Evolutionary conservation across 208 protist genomes (phyloP), one percentile per base, ranked within the genome.

Genomic region (Crithidia fasciculata): DNA sequence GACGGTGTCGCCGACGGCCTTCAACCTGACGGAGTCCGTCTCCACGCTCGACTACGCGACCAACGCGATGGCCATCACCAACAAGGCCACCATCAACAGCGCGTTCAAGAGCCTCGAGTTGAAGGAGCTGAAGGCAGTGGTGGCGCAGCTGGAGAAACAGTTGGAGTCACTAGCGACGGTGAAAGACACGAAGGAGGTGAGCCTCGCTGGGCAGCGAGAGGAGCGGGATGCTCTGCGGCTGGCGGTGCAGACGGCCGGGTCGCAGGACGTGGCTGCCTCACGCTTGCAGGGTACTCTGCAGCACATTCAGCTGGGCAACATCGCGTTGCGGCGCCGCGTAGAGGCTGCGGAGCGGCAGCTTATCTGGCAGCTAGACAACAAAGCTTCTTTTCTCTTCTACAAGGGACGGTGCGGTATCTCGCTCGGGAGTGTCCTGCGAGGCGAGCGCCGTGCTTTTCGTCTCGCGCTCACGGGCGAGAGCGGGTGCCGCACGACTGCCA

Each of bases 61-160:
- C 53, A 91, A 91, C 65, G 88, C 90, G 18, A 88, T 89, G 80
- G 86, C 86, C 41, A 95, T 95, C 64, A 93, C 86, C 10, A 93
- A 95, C 59, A 86, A 87, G 60, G 87, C 78, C 10, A 80, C 67
- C 40, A 73, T 92, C 7, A 97, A 97, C 70, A 84, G 82, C 44
- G 69, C 78, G 0, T 80, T 82, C 45, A 85, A 86, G 66, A 80
- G 69, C 49, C 60, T 94, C 36, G 90, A 94, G 47, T n/a, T 93
- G 43, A 92, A 93, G 70, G 79, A 87, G 49, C 76, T 97, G 50
- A 94, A 84, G 64, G 72, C 73, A 5, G 54, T 88, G 12, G 82
- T 88, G 8, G 59, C 64, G 5, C 80, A 63, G 0, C 59, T 95
- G 52, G 81, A 95, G 63, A 81, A 72, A 37, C 75, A 80, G 47